These are phyloP conservation scores for Suhomyces panamericanus DNA, from an alignment of 1,139 yeast species.

Conservation along the genomic window DNA sequence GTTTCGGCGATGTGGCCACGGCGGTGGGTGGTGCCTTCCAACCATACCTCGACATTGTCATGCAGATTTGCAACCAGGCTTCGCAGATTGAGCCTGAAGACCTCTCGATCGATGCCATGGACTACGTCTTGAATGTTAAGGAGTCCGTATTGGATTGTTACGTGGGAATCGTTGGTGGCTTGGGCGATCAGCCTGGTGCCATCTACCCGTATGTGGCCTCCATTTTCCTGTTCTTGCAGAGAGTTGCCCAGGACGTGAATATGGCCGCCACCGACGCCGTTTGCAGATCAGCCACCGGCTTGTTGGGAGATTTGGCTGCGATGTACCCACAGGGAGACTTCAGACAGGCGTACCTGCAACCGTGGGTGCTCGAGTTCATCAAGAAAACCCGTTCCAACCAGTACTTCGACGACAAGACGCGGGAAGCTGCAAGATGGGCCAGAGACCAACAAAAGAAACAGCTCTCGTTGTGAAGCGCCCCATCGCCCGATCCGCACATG, in stretches of 20 bases:
- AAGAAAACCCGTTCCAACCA: conserved; percentile 69
- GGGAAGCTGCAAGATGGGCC: conserved; percentile 95
- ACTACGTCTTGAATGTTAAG: conserved; percentile 68
- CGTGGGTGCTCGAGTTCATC: conserved; percentile 78
- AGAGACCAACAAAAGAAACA: conserved; percentile 79
- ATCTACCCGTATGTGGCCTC: conserved; percentile 65
- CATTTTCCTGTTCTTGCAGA: conserved; percentile 68
- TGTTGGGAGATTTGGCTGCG: conserved; percentile 88
- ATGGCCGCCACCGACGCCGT: conserved; percentile 63
- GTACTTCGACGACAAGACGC: conserved; percentile 62
- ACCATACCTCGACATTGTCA: conserved; percentile 75
- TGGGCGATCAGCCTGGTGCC: conserved; percentile 66
- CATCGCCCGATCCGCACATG: no score
- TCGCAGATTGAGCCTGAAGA: conserved; percentile 55
- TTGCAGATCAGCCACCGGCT: conserved; percentile 78
- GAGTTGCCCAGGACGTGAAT: conserved; percentile 59
- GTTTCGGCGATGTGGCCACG: conserved; percentile 94
- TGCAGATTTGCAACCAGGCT: conserved; percentile 67
- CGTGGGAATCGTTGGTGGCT: conserved; percentile 91
- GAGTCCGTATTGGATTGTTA: conserved; percentile 93
- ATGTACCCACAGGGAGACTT: conserved; percentile 79
- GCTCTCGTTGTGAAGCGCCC: conserved; percentile 14
- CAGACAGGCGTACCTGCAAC: conserved; percentile 61
- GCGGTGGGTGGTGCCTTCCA: conserved; percentile 75
- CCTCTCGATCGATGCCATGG: conserved; percentile 70